These are phyloP conservation scores for Chrysoporthe puriensis DNA, from an alignment of 2,329 filamentous ascomycete species.

Conservation along the genomic window DNA sequence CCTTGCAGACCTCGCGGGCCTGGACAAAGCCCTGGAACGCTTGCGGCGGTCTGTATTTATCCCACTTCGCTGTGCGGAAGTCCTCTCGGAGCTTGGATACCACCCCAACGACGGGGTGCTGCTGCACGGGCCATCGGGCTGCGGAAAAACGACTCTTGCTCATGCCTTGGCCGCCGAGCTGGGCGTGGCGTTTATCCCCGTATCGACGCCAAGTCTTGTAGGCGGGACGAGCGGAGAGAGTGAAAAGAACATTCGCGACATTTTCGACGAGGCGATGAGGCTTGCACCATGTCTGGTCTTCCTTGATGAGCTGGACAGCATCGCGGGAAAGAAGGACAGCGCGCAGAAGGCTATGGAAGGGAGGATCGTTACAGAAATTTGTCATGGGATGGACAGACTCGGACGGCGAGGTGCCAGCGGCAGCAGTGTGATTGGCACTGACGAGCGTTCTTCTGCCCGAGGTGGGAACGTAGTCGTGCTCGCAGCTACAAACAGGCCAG, in stretches of 20 bases:
- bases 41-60: conserved; percentile 73
- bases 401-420: conserved; percentile 65
- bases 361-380: conserved; percentile 79
- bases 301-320: conserved; percentile 89
- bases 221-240: conserved; percentile 89
- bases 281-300: conserved; percentile 89
- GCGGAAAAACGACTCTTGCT: conserved; percentile 84
- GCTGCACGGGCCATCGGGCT: conserved; percentile 81
- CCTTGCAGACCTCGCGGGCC: conserved; percentile 74
- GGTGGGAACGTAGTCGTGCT: conserved; percentile 84
- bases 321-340: conserved; percentile 83
- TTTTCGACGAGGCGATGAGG: conserved; percentile 85
- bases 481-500: conserved; percentile 86
- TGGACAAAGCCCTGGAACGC: conserved; percentile 71
- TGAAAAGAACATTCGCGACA: conserved; percentile 81
- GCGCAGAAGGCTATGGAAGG: conserved; percentile 89
- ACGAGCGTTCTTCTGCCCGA: conserved; percentile 73
- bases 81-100: conserved; percentile 67
- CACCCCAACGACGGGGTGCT: conserved; percentile 75
- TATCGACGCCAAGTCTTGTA: conserved; percentile 81
- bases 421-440: conserved; percentile 68
- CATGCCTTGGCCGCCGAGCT: conserved; percentile 78
- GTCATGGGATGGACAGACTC: conserved; percentile 85
- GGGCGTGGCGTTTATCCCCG: conserved; percentile 76
- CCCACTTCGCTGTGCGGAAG: conserved; percentile 70